Evolutionary conservation across 257 asterid species (phyloP).

Genomic region (Solanum medicagineum): DNA sequence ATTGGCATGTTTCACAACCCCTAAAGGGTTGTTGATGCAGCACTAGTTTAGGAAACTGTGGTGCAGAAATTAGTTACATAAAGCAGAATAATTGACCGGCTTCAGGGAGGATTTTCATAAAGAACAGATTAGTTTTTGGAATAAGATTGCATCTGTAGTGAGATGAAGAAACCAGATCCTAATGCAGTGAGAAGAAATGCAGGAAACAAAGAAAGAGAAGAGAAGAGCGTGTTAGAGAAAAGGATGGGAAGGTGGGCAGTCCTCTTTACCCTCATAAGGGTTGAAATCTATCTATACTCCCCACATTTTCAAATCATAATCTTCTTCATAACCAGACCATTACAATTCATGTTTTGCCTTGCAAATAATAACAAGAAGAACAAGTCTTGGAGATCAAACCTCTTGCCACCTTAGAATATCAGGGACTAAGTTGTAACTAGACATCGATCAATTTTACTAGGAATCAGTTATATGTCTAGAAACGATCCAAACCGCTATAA

Average conservation of each 20-base stretch:
- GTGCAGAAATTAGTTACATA: neutral
- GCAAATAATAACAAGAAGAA: neutral
- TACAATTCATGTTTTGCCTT: neutral
- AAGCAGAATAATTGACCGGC: neutral
- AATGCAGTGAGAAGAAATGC: neutral
- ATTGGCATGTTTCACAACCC: neutral
- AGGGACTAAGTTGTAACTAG: neutral
- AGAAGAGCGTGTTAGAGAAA: neutral
- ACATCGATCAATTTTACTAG: neutral
- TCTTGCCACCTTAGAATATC: neutral
- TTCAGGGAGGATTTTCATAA: neutral
- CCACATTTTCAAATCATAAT: neutral
- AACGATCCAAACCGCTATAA: neutral
- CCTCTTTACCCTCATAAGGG: neutral
- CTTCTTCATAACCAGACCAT: neutral
- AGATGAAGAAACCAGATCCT: neutral
- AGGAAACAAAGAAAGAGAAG: neutral
- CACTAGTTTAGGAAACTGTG: neutral
- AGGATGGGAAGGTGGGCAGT: neutral
- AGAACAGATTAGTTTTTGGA: neutral
- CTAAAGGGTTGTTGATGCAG: neutral
- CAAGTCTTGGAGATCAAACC: neutral
- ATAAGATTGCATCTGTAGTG: neutral
- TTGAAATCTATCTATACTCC: neutral
- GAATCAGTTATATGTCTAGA: neutral